Conservation (phyloP, 192 early-diverging fungal genomes). For the Hyaloraphidium curvatum region DNA sequence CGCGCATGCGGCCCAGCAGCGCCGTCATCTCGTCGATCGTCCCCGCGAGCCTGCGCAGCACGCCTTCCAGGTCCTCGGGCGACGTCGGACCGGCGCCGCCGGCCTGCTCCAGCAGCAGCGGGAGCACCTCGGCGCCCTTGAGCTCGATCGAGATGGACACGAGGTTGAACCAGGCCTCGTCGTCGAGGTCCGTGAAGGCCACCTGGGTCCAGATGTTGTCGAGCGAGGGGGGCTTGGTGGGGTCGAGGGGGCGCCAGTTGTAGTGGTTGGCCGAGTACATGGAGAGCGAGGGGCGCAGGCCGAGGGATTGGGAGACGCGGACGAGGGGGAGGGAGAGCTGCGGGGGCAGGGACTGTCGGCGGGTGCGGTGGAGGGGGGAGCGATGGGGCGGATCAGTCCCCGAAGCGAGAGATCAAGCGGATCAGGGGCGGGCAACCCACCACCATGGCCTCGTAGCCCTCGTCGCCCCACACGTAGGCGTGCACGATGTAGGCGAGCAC, state of each 20-base stretch:
- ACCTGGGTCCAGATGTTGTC: slow-evolving; percentile 61
- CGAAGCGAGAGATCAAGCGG: too few relatives aligned
- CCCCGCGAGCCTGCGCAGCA: not conserved
- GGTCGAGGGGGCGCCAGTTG: not conserved
- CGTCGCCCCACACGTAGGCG: slow-evolving; percentile 80
- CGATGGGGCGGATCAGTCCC: too few relatives aligned
- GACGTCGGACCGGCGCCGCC: not conserved
- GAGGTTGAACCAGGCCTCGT: slow-evolving; percentile 96
- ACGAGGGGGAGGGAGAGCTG: not conserved
- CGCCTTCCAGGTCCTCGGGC: not conserved
- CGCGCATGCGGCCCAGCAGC: slow-evolving; percentile 61
- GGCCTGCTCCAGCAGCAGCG: slow-evolving; percentile 34
- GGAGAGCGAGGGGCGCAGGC: not conserved
- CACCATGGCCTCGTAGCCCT: too few relatives aligned
- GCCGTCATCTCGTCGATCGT: slow-evolving; percentile 26
- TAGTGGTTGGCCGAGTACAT: not conserved
- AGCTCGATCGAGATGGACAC: slow-evolving; percentile 77
- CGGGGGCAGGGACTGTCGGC: too few relatives aligned
- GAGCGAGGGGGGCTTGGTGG: not conserved
- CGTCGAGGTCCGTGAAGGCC: slow-evolving; percentile 68
- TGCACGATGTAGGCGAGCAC: slow-evolving; percentile 77
- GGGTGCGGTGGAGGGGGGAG: too few relatives aligned
- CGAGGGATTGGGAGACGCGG: not conserved
- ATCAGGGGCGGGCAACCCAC: too few relatives aligned
- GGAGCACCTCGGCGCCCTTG: slow-evolving; percentile 43